Percentiles rank a stretch among this genome's conserved stretches.
These are phyloP conservation scores for Neofusicoccum laricinum DNA, from an alignment of 2,329 filamentous ascomycete species.

Conservation along the genomic window DNA sequence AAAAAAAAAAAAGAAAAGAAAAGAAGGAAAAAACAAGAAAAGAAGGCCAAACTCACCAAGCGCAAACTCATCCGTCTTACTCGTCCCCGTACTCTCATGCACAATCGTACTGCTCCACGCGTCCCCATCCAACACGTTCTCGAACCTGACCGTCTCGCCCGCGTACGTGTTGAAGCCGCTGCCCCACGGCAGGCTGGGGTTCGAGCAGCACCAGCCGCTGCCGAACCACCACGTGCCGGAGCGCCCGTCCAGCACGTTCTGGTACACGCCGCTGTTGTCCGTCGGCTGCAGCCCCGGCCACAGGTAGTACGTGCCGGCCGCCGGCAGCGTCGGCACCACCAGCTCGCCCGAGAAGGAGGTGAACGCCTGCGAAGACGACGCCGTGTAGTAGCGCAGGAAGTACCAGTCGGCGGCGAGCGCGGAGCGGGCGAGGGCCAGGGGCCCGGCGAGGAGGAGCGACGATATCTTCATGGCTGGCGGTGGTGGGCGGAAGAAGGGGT, in stretches of 20 bases:
- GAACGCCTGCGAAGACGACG: slow-evolving; percentile 18
- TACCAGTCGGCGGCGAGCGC: slow-evolving; percentile 20
- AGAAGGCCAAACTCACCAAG: slow-evolving; percentile 20
- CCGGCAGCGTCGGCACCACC: slow-evolving; percentile 19
- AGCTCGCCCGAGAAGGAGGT: slow-evolving; percentile 21
- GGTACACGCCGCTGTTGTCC: slow-evolving; percentile 41
- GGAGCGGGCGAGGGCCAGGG: neutral
- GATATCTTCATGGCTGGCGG: neutral
- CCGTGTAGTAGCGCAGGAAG: slow-evolving; percentile 21
- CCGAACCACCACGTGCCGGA: slow-evolving; percentile 44
- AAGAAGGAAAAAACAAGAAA: neutral
- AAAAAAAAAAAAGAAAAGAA: too few relatives aligned
- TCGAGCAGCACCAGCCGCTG: slow-evolving; percentile 42
- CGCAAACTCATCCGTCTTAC: slow-evolving; percentile 34
- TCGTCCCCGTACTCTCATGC: slow-evolving; percentile 25
- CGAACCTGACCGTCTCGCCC: slow-evolving; percentile 34
- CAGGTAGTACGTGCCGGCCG: slow-evolving; percentile 40
- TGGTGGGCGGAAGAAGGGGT: slow-evolving; percentile 13
- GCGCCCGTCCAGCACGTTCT: slow-evolving; percentile 42
- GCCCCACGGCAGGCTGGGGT: slow-evolving; percentile 39
- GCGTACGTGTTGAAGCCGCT: slow-evolving; percentile 38
- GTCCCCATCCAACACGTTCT: slow-evolving; percentile 23
- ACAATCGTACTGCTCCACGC: slow-evolving; percentile 37
- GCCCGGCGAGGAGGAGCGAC: neutral
- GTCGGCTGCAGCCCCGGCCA: slow-evolving; percentile 44